phyloP scores from a whole-genome alignment of 805 yeast species.

The Maudiozyma pseudohumilis region DNA sequence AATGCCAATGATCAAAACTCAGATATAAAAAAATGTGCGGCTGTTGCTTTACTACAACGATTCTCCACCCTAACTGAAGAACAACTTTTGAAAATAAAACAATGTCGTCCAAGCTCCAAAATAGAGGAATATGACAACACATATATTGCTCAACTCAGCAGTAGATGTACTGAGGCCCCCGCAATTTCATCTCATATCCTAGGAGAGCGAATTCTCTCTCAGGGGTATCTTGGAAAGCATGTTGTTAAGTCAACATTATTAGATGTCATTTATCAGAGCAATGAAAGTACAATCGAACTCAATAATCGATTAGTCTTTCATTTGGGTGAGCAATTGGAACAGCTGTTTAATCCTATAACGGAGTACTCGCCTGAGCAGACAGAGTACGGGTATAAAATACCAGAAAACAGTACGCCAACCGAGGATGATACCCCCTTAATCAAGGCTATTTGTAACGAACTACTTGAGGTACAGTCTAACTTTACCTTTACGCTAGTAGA shows the following conservation, averaged over 20 bases:
- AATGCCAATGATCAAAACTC: slow-evolving; percentile 38
- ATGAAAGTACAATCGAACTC: slow-evolving; percentile 41
- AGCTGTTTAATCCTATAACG: slow-evolving; percentile 76
- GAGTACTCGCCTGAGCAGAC: slow-evolving; percentile 90
- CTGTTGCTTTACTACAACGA: slow-evolving; percentile 60
- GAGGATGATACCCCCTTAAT: slow-evolving; percentile 33
- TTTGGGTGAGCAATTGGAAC: slow-evolving; percentile 80
- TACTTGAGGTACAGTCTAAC: slow-evolving; percentile 61
- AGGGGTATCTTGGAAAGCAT: slow-evolving; percentile 49
- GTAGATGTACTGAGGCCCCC: slow-evolving; percentile 46
- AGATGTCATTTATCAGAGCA: slow-evolving; percentile 65
- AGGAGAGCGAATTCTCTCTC: slow-evolving; percentile 45
- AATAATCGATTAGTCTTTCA: slow-evolving; percentile 70
- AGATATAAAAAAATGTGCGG: slow-evolving; percentile 63
- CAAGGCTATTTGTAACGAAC: slow-evolving; percentile 51
- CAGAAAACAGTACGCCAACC: slow-evolving; percentile 24
- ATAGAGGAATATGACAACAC: slow-evolving; percentile 61
- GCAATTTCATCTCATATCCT: slow-evolving; percentile 36
- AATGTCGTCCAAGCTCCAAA: slow-evolving; percentile 12
- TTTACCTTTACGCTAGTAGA: slow-evolving; percentile 63
- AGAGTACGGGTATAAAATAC: slow-evolving; percentile 59
- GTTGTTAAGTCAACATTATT: slow-evolving; percentile 43
- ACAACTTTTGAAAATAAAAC: slow-evolving; percentile 9
- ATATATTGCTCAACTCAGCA: slow-evolving; percentile 72
- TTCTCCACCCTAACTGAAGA: slow-evolving; percentile 43